phyloP scores from a whole-genome alignment of 1,139 yeast species.

The Saccharomyces hybrid region DNA sequence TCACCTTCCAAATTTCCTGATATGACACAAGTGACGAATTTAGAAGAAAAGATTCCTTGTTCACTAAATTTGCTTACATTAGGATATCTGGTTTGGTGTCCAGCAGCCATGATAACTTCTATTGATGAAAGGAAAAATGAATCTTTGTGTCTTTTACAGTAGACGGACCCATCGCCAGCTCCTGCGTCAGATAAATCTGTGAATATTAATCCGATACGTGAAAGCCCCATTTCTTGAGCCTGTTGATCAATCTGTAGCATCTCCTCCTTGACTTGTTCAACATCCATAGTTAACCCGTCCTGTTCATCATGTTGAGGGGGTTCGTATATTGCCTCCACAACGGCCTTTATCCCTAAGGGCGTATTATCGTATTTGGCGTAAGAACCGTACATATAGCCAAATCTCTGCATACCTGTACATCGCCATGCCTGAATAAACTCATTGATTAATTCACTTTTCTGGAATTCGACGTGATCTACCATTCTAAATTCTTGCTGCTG shows the following conservation, averaged over 20 bases:
- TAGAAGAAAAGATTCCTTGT: slow-evolving; percentile 69
- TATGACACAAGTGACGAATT: slow-evolving; percentile 86
- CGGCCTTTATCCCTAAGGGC: slow-evolving; percentile 89
- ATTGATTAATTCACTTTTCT: slow-evolving; percentile 64
- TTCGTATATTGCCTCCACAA: slow-evolving; percentile 88
- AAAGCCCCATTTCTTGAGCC: slow-evolving; percentile 56
- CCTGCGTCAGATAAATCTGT: slow-evolving; percentile 91
- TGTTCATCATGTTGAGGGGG: slow-evolving; percentile 83
- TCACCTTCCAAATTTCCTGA: slow-evolving; percentile 82
- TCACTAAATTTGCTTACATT: slow-evolving; percentile 59
- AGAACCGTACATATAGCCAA: slow-evolving; percentile 76
- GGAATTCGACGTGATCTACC: slow-evolving; percentile 96
- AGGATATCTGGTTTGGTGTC: slow-evolving; percentile 61
- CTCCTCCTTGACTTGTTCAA: slow-evolving; percentile 43
- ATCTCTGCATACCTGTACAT: slow-evolving; percentile 73
- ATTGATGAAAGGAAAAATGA: slow-evolving; percentile 81
- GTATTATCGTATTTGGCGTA: slow-evolving; percentile 64
- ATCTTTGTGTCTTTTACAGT: slow-evolving; percentile 88
- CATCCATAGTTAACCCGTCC: slow-evolving; percentile 68
- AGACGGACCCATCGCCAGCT: slow-evolving; percentile 74
- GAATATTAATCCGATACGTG: slow-evolving; percentile 74
- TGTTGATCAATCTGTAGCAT: slow-evolving; percentile 49
- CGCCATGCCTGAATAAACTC: slow-evolving; percentile 93
- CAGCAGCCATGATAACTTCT: slow-evolving; percentile 81
- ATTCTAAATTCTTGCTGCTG: slow-evolving; percentile 86